Conservation (phyloP, 2,329 filamentous ascomycete species). For the Pseudocercospora ulei region DNA sequence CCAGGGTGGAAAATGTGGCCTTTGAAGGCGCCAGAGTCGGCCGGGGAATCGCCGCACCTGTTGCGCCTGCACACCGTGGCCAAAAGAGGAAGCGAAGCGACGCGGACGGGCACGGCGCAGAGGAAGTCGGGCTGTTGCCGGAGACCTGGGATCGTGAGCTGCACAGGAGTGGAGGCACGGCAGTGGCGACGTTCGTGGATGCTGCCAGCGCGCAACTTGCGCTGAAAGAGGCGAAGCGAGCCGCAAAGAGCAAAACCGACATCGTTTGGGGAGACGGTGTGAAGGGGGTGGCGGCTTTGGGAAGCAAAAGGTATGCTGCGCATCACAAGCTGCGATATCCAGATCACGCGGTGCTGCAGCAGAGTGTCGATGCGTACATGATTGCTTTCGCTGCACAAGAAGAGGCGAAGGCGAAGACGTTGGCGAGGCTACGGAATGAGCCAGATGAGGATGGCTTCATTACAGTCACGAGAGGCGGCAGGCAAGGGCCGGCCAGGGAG, state of each 20-base stretch:
- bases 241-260: constrained; percentile 48
- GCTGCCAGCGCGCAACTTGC: constrained; percentile 64
- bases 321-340: constrained; percentile 68
- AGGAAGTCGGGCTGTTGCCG: constrained; percentile 49
- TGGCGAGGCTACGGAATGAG: constrained; percentile 58
- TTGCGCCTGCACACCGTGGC: constrained; percentile 32
- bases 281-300: constrained; percentile 49
- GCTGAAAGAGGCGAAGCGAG: constrained; percentile 62
- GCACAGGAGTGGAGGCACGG: constrained; percentile 64
- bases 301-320: constrained; percentile 45
- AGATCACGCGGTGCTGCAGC: constrained; percentile 55
- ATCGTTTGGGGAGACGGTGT: constrained; percentile 60
- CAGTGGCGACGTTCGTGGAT: constrained; percentile 76
- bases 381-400: constrained; percentile 59
- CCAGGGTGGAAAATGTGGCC: constrained; percentile 64
- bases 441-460: constrained; percentile 94
- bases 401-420: constrained; percentile 54
- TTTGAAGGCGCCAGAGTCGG: constrained; percentile 57
- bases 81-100: constrained; percentile 50
- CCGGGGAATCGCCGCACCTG: constrained; percentile 33
- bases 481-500: constrained; percentile 60
- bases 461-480: constrained; percentile 73
- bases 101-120: constrained; percentile 36
- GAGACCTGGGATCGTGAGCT: constrained; percentile 62
- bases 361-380: constrained; percentile 76